These are phyloP conservation scores for Rhodamnia rubescens DNA, from an alignment of 345 rosid genomes.

Conservation along the genomic window DNA sequence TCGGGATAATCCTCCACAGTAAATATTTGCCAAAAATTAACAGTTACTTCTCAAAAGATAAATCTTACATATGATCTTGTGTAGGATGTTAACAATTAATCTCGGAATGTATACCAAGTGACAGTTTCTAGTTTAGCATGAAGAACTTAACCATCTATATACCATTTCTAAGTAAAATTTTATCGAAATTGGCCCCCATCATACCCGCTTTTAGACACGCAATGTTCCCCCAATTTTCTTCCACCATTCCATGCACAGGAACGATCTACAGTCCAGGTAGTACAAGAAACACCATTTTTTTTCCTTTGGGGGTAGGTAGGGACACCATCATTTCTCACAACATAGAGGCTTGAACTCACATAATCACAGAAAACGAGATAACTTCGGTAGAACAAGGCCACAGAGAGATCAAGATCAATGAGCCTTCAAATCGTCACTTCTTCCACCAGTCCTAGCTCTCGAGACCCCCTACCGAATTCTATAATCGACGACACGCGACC, in stretches of 20 bases:
- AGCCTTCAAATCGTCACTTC: neutral
- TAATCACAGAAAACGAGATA: neutral
- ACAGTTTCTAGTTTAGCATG: neutral
- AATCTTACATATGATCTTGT: neutral
- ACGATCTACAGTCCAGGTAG: neutral
- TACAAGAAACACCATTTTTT: neutral
- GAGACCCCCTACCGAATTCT: neutral
- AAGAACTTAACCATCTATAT: neutral
- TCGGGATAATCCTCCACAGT: neutral
- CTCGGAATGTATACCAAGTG: neutral
- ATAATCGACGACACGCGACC: neutral
- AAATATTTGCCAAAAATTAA: neutral
- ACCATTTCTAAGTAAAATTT: neutral
- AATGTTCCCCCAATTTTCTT: neutral
- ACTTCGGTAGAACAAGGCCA: neutral
- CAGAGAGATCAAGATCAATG: neutral
- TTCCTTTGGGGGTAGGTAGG: neutral
- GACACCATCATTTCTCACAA: neutral
- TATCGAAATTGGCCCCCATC: neutral
- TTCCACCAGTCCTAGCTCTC: neutral
- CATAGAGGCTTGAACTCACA: neutral
- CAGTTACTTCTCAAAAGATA: neutral
- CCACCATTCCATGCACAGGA: neutral
- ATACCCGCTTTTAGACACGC: neutral
- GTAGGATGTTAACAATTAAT: neutral